Evolutionary conservation across 2,329 filamentous ascomycete genomes (phyloP).

Genomic region (Drechslera avenae): DNA sequence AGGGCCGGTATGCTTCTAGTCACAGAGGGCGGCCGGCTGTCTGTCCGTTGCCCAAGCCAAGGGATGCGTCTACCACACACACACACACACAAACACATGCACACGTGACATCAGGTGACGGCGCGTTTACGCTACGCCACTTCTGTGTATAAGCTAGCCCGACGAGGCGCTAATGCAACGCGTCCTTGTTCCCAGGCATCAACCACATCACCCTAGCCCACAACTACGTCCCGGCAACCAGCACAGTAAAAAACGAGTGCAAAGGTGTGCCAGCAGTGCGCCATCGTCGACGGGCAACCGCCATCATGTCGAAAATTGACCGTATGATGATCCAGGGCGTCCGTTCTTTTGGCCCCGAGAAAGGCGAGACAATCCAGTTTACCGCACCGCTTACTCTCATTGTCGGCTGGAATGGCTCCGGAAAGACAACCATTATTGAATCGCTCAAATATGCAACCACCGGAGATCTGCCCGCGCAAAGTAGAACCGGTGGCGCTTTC

Average conservation of each 20-base stretch:
- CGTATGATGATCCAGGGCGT: slow-evolving; percentile 83
- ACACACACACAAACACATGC: no score
- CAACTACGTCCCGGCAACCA: not conserved
- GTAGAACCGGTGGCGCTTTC: slow-evolving; percentile 83
- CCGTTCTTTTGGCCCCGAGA: slow-evolving; percentile 81
- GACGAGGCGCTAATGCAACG: no score
- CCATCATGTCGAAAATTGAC: slow-evolving; percentile 69
- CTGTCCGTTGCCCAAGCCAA: no score
- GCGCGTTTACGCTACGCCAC: no score
- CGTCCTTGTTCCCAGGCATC: no score
- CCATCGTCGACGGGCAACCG: not conserved
- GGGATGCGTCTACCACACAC: no score
- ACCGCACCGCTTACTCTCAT: slow-evolving; percentile 92
- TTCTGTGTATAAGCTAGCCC: no score
- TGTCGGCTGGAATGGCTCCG: slow-evolving; percentile 95
- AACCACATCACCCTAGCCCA: no score
- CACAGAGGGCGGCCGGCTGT: no score
- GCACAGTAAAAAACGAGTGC: no score
- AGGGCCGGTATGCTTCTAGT: no score
- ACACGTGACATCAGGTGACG: no score
- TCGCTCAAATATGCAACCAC: slow-evolving; percentile 98
- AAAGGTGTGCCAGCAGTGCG: not conserved
- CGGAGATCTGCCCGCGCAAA: slow-evolving; percentile 90
- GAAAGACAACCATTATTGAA: slow-evolving; percentile 98
- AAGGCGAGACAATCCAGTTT: slow-evolving; percentile 81